These are phyloP conservation scores for Lentinula detonsa DNA, from an alignment of 768 basidiomycete species.

Conservation along the genomic window DNA sequence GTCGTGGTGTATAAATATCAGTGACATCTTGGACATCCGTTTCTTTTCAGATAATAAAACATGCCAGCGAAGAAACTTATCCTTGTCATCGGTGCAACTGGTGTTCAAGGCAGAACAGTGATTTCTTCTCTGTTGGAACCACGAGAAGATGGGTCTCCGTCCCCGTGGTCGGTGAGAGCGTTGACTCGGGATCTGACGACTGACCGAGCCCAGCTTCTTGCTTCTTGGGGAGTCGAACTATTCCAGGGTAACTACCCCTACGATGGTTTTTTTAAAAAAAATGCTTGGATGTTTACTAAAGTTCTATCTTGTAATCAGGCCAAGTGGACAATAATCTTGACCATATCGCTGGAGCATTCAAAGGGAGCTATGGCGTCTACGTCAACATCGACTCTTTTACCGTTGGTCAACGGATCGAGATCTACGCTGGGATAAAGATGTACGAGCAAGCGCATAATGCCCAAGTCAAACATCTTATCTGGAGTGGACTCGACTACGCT, in stretches of 20 bases:
- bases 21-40: not conserved
- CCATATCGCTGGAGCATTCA: slow-evolving; percentile 22
- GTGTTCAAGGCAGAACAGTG: slow-evolving; percentile 36
- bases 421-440: not conserved
- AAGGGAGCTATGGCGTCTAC: slow-evolving; percentile 23
- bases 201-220: slow-evolving; percentile 27
- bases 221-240: slow-evolving; percentile 26
- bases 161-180: slow-evolving; percentile 36
- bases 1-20: not conserved
- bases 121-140: slow-evolving; percentile 30
- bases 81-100: slow-evolving; percentile 41
- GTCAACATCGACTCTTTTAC: slow-evolving; percentile 11
- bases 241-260: not conserved
- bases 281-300: not conserved
- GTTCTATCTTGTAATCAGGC: not conserved
- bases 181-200: slow-evolving; percentile 30
- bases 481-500: slow-evolving; percentile 5
- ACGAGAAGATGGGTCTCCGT: slow-evolving; percentile 28
- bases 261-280: not conserved
- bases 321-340: slow-evolving; percentile 14
- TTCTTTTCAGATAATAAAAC: not conserved
- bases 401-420: slow-evolving; percentile 2
- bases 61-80: slow-evolving; percentile 24
- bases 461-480: slow-evolving; percentile 3
- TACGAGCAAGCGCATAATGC: slow-evolving; percentile 2